Conservation (phyloP, 352 stramenopile species). For the Globisporangium uncinulatum region DNA sequence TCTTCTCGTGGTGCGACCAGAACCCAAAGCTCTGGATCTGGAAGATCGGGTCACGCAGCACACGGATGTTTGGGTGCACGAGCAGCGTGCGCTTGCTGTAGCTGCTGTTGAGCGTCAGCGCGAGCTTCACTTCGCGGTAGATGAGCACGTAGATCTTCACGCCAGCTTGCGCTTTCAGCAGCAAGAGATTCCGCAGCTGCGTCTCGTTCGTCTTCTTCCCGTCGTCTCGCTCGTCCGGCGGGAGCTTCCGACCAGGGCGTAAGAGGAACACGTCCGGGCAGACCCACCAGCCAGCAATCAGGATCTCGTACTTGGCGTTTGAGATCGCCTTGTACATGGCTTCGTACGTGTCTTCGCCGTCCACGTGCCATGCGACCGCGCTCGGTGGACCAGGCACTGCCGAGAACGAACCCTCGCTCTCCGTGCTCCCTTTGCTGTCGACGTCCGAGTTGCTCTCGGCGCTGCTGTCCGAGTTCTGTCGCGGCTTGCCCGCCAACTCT, state of each 20-base stretch:
- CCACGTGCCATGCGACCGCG: slow-evolving; percentile 80
- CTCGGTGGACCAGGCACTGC: slow-evolving; percentile 33
- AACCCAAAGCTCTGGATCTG: slow-evolving; percentile 88
- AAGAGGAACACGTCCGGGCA: slow-evolving; percentile 81
- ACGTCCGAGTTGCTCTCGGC: slow-evolving; percentile 7
- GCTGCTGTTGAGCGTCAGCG: slow-evolving; percentile 84
- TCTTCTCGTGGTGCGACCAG: slow-evolving; percentile 93
- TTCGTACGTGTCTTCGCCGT: slow-evolving; percentile 81
- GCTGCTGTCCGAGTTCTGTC: slow-evolving; percentile 10
- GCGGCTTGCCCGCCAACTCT: slow-evolving; percentile 8
- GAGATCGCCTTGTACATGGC: slow-evolving; percentile 86
- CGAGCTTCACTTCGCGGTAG: slow-evolving; percentile 87
- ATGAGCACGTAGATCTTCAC: slow-evolving; percentile 90
- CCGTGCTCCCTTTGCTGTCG: slow-evolving; percentile 51
- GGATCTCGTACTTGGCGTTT: slow-evolving; percentile 83
- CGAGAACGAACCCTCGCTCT: slow-evolving; percentile 53
- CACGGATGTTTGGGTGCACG: slow-evolving; percentile 83
- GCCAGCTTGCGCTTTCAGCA: slow-evolving; percentile 71
- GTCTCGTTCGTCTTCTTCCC: slow-evolving; percentile 56
- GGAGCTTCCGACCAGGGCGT: slow-evolving; percentile 53
- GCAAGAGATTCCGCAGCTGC: slow-evolving; percentile 68
- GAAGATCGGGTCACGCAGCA: slow-evolving; percentile 88
- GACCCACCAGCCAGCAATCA: slow-evolving; percentile 91
- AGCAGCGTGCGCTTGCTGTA: slow-evolving; percentile 81
- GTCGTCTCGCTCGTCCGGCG: slow-evolving; percentile 28